Evolutionary conservation across 148 eudicot species (phyloP).

Genomic region (Bassia scoparia): DNA sequence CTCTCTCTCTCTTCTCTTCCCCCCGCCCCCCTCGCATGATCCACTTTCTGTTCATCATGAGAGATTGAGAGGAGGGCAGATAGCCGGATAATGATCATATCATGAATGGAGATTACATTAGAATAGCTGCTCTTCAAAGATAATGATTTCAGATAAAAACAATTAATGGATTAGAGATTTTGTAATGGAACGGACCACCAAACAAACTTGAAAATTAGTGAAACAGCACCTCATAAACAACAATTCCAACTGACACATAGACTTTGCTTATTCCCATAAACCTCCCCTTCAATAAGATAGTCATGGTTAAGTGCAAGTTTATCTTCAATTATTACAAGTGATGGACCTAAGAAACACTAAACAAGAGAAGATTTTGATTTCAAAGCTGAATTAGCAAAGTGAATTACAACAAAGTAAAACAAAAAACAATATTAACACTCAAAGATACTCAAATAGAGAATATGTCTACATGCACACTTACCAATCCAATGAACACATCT

Average conservation of each 20-base stretch:
- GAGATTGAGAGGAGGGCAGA: no score
- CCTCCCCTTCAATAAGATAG: not conserved
- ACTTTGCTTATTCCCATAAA: not conserved
- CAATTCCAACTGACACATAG: not conserved
- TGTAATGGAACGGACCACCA: not conserved
- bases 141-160: no score
- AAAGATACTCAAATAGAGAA: not conserved
- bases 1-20: no score
- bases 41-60: not conserved
- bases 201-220: not conserved
- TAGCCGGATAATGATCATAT: not conserved
- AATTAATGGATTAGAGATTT: not conserved
- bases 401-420: not conserved
- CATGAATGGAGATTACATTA: not conserved
- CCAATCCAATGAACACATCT: conserved; percentile 21
- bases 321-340: no score
- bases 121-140: not conserved
- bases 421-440: no score
- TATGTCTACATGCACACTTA: not conserved
- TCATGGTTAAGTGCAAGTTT: not conserved
- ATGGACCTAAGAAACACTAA: not conserved
- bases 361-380: not conserved
- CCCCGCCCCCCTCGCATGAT: no score
- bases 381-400: not conserved
- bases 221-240: not conserved